A percentile compares a stretch with the other conserved stretches of the same genome.
Evolutionary conservation across 495 filamentous ascomycete species (phyloP).

Genomic region (Oidiodendron maius): DNA sequence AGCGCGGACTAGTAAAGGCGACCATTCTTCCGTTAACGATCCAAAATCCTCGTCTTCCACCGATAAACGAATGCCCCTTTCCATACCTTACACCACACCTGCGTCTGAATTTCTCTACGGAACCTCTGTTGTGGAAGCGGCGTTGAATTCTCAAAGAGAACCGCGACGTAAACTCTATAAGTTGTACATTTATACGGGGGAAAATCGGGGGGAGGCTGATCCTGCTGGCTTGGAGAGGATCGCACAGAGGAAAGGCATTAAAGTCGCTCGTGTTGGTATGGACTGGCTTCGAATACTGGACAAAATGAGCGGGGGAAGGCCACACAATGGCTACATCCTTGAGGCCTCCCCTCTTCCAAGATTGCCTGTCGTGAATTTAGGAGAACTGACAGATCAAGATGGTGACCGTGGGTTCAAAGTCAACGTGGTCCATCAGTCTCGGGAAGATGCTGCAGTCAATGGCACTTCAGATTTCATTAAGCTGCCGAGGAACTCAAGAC

Average conservation of each 20-base stretch:
- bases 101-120: constrained; percentile 93
- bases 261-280: constrained; percentile 43
- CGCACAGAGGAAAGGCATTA: constrained; percentile 50
- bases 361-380: constrained; percentile 59
- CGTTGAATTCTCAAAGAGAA: constrained; percentile 47
- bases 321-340: constrained; percentile 87
- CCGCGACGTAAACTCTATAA: constrained; percentile 70
- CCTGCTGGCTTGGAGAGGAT: constrained; percentile 47
- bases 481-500: constrained; percentile 32
- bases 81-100: constrained; percentile 74
- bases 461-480: constrained; percentile 38
- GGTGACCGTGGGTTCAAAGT: constrained; percentile 46
- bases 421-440: constrained; percentile 58
- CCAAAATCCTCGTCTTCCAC: not conserved
- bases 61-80: constrained; percentile 34
- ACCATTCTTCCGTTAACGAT: not conserved
- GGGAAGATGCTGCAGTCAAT: constrained; percentile 67
- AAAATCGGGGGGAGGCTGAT: constrained; percentile 31
- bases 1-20: not conserved
- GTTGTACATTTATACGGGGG: constrained; percentile 67
- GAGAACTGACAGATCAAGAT: constrained; percentile 31
- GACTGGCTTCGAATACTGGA: constrained; percentile 64
- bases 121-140: constrained; percentile 72
- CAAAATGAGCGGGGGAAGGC: constrained; percentile 74
- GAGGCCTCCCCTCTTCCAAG: constrained; percentile 80